Conservation (phyloP, 1,284 basidiomycete genomes). For the Apiotrichum gracile region DNA sequence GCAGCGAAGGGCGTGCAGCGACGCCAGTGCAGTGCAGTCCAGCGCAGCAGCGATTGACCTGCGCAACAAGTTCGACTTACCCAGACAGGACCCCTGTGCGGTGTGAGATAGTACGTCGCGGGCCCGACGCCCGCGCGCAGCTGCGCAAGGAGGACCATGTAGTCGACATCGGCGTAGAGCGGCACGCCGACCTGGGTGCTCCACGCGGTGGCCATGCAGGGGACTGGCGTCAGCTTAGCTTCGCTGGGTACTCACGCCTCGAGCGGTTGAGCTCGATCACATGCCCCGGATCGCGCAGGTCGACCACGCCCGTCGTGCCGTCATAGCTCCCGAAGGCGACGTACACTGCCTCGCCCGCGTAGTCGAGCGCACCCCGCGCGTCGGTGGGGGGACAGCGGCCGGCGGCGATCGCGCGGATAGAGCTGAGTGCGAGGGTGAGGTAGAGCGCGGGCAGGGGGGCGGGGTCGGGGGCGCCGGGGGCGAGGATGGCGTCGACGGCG, state of each 20-base stretch:
- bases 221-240: conserved; percentile 19
- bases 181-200: conserved; percentile 28
- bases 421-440: conserved; percentile 17
- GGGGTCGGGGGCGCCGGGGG: not conserved
- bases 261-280: conserved; percentile 23
- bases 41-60: no score
- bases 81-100: conserved; percentile 63
- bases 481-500: conserved; percentile 51
- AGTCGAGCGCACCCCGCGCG: conserved; percentile 15
- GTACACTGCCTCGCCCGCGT: conserved; percentile 25
- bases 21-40: no score
- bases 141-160: conserved; percentile 26
- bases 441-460: conserved; percentile 27
- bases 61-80: conserved; percentile 51
- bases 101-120: conserved; percentile 13
- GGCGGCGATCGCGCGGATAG: conserved; percentile 25
- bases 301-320: conserved; percentile 26
- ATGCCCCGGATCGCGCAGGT: conserved; percentile 28
- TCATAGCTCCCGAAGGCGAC: conserved; percentile 29
- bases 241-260: conserved; percentile 21
- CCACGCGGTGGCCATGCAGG: conserved; percentile 32
- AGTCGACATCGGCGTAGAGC: conserved; percentile 37
- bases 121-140: conserved; percentile 17
- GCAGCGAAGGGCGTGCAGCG: no score
- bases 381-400: conserved; percentile 24